Evolutionary conservation across 371 early-diverging fungal genomes (phyloP).

Genomic region (Apophysomyces trapeziformis): DNA sequence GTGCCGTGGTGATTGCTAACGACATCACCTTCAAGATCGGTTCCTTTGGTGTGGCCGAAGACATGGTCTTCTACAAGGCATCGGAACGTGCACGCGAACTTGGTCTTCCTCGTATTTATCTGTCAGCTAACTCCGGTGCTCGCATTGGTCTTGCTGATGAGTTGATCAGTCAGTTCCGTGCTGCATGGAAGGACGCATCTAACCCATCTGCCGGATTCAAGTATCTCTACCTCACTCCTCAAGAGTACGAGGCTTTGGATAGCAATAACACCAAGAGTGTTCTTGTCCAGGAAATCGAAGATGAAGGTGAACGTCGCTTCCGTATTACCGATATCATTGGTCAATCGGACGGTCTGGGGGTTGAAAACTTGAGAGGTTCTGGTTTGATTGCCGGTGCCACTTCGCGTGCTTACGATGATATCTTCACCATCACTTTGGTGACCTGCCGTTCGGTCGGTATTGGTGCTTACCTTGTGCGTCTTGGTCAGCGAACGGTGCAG

Average conservation of each 20-base stretch:
- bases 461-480: slow-evolving; percentile 98
- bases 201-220: slow-evolving; percentile 88
- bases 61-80: slow-evolving; percentile 90
- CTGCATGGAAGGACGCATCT: slow-evolving; percentile 84
- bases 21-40: slow-evolving; percentile 98
- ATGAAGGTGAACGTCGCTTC: slow-evolving; percentile 79
- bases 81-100: slow-evolving; percentile 85
- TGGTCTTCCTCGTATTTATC: slow-evolving; percentile 94
- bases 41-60: slow-evolving; percentile 97
- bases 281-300: slow-evolving; percentile 68
- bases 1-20: slow-evolving; percentile 95
- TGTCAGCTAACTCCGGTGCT: slow-evolving; percentile 99
- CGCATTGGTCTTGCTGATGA: slow-evolving; percentile 98
- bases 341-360: slow-evolving; percentile 89
- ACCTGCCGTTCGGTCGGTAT: slow-evolving; percentile 99
- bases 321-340: slow-evolving; percentile 93
- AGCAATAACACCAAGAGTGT: slow-evolving; percentile 65
- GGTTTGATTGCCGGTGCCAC: slow-evolving; percentile 99
- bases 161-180: slow-evolving; percentile 82
- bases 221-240: slow-evolving; percentile 89
- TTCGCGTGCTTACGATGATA: slow-evolving; percentile 93
- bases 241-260: slow-evolving; percentile 68
- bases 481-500: slow-evolving; percentile 97
- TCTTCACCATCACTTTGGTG: slow-evolving; percentile 97
- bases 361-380: slow-evolving; percentile 98